These are phyloP conservation scores for Penicillium steckii DNA, from an alignment of 495 filamentous ascomycete species.

Conservation along the genomic window DNA sequence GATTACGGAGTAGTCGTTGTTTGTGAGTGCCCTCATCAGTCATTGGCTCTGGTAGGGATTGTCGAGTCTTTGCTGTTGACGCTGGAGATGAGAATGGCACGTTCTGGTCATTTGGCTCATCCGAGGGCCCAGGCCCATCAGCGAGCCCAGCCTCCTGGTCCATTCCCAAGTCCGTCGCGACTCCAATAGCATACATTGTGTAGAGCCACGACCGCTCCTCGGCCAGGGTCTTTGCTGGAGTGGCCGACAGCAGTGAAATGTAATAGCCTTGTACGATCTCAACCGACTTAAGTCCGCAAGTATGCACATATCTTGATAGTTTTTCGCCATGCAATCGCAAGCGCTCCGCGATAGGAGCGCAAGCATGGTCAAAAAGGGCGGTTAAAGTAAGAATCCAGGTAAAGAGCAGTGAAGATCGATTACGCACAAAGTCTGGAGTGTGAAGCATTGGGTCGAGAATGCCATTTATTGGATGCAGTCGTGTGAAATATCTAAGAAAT, in stretches of 20 bases:
- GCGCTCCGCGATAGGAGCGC: slow-evolving; percentile 53
- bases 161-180: slow-evolving; percentile 23
- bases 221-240: slow-evolving; percentile 19
- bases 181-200: slow-evolving; percentile 28
- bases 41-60: not conserved
- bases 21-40: not conserved
- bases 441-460: slow-evolving; percentile 61
- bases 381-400: slow-evolving; percentile 63
- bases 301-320: slow-evolving; percentile 56
- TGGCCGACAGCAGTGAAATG: slow-evolving; percentile 26
- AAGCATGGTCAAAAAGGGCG: slow-evolving; percentile 55
- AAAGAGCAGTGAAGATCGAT: slow-evolving; percentile 60
- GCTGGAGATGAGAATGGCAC: not conserved
- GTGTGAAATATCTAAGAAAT: slow-evolving; percentile 55
- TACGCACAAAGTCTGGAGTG: slow-evolving; percentile 57
- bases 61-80: not conserved
- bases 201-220: slow-evolving; percentile 30
- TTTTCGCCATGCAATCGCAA: slow-evolving; percentile 59
- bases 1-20: slow-evolving; percentile 21
- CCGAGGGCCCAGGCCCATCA: not conserved
- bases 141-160: slow-evolving; percentile 12
- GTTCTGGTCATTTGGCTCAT: not conserved
- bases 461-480: slow-evolving; percentile 63
- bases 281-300: slow-evolving; percentile 57
- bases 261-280: slow-evolving; percentile 54